Conservation (phyloP, 2,329 filamentous ascomycete genomes). For the Botryotinia calthae region DNA sequence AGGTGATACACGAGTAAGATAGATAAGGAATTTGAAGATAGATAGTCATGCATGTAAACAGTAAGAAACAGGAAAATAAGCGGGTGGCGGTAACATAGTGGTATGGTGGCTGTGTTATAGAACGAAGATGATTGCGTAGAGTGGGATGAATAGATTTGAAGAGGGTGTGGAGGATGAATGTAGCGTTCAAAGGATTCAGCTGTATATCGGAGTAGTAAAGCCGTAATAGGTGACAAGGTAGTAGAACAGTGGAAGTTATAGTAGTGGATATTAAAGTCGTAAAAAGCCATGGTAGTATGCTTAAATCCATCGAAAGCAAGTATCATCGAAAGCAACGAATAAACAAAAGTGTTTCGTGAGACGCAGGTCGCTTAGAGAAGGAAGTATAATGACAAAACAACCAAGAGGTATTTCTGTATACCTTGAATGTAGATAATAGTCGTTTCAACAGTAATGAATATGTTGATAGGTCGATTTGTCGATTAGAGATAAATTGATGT, state of each 20-base stretch:
- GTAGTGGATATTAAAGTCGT: constrained; percentile 3
- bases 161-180: constrained; percentile 12
- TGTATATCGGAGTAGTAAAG: not conserved
- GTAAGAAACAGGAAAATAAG: constrained; percentile 17
- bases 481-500: constrained; percentile 15
- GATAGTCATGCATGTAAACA: constrained; percentile 15
- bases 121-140: constrained; percentile 1
- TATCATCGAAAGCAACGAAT: not conserved
- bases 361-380: constrained; percentile 19
- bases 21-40: constrained; percentile 7
- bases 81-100: constrained; percentile 10
- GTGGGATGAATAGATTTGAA: constrained; percentile 5
- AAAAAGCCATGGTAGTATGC: not conserved
- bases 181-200: constrained; percentile 1
- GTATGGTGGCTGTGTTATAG: constrained; percentile 6
- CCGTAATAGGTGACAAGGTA: not conserved
- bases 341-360: constrained; percentile 11
- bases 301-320: not conserved
- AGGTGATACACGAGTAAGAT: constrained; percentile 11
- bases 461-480: constrained; percentile 8
- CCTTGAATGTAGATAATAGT: not conserved
- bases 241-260: not conserved
- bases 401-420: not conserved
- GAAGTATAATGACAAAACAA: constrained; percentile 10
- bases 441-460: not conserved